Evolutionary conservation across 495 filamentous ascomycete genomes (phyloP).

Genomic region (Penicillium ochrochloron): DNA sequence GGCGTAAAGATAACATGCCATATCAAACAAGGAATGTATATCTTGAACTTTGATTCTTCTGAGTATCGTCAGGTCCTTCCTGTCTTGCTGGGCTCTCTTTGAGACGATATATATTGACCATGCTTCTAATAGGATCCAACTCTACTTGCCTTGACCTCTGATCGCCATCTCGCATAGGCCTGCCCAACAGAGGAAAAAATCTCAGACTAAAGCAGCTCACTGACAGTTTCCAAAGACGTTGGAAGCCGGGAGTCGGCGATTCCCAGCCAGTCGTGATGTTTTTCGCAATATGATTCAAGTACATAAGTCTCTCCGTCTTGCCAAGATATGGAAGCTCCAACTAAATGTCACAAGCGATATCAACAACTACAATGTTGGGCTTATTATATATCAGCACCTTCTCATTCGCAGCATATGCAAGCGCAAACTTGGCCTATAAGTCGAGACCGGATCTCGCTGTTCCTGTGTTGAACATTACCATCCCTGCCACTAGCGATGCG

Average conservation of each 20-base stretch:
- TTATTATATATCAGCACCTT: background rate
- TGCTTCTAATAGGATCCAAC: background rate
- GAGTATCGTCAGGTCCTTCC: too few species aligned
- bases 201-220: background rate
- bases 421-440: constrained; percentile 30
- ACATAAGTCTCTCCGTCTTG: background rate
- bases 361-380: background rate
- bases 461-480: constrained; percentile 56
- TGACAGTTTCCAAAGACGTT: background rate
- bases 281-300: background rate
- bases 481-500: constrained; percentile 44
- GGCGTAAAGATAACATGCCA: too few species aligned
- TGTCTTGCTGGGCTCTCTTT: too few species aligned
- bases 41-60: too few species aligned
- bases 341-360: background rate
- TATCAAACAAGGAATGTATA: too few species aligned
- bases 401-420: background rate
- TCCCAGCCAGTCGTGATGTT: background rate
- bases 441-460: constrained; percentile 52
- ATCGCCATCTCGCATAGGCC: background rate
- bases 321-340: background rate
- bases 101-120: too few species aligned
- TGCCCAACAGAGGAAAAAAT: background rate
- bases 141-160: background rate
- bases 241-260: background rate